Base-by-base conservation (phyloP, 1,284 basidiomycete genomes). In the Melampsora occidentalis region DNA sequence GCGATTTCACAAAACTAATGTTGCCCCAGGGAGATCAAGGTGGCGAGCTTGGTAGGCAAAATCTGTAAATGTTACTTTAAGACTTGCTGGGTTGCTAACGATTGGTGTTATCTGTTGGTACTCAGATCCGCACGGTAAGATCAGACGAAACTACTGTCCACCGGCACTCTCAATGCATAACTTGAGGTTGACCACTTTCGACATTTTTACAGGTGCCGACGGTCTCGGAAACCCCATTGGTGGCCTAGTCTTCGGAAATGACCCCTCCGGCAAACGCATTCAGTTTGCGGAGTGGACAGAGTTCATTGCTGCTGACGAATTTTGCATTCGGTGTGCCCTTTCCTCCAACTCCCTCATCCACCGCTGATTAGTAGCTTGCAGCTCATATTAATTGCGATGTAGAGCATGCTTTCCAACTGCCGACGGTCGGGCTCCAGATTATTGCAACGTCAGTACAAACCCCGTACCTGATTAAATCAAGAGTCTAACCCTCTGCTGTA, bases 1-100 rank as follows among this genome's bases (percentile, higher is more conserved):
- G 83, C 49, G 81, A 84, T 79, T 82, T 84, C 28, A 83, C 82
- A 78, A 83, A 82, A 80, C 80, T 84, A 61, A 80, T 81, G 78
- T 79, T 84, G 71, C 49, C 62, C 3, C 72, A 66, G 2, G 80
- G 80, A 39, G 83, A 84, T 78, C 78, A 79, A 31, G 83, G 83
- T 28, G 83, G 83, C 69, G 83, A 84, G 81, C 71, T 79, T 1
- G 79, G 6, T 78, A 77, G 12, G 25, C n/a, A 31, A 51, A 77
- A 79, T 57, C 77, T 71, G 62, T 77, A 78, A 51, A n/a, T 2
- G 35, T 1, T 48, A 28, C 33, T 5, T 3, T 12, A 14, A 46
- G 14, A 12, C 14, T 12, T 9, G 9, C 10, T 46, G 42, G 42
- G 42, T 69, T 33, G 51, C 65, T 65, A 42, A 65, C 1, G 31